Base-by-base conservation (phyloP, 176 grass and related monocot species). In the Avena eriantha region DNA sequence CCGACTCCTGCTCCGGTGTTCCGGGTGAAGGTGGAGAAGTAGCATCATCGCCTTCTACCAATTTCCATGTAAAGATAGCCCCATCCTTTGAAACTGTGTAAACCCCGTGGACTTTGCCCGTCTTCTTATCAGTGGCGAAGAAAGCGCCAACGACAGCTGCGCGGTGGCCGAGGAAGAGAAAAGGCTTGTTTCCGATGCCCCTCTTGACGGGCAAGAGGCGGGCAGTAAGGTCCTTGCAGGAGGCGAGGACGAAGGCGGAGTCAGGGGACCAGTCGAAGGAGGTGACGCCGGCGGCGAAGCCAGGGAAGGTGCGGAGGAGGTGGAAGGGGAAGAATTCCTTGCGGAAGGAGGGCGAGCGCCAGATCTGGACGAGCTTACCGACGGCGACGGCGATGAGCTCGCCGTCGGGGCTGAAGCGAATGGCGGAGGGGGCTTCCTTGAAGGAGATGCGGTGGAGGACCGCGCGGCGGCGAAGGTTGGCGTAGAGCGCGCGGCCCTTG, bases 321-420 rank as follows among this genome's bases (percentile, higher is more conserved):
- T 99, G 90, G 80, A 99, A 99, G 14, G 92, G 92, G 54, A 99
- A 96, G 86, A 99, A 99, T 77, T 96, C 94, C 88, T 65, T 94
- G 47, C 92, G 92, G 85, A 99, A 99, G 31, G 82, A 83, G 23
- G 97, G 97, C 0, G 92, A 94, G 60, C 94, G 97, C 97, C 94
- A 99, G 76, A 99, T 94, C 88, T 99, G 94, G 2, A 99, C 83
- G 48, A 99, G 84, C 87, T 92, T 96, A 0, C 94, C 90, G 77
- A 96, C 87, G 29, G 92, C 97, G 19, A 99, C 89, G 41, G 94
- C 94, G 61, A 99, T 96, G 9, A 94, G 81, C 50, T 76, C 10
- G 10, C 97, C 90, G 60, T 96, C 90, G 48, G 97, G 89, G 82
- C 94, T 96, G 88, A 99, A 96, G 83, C 87, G 79, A 15, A 89